Evolutionary conservation across 2,329 filamentous ascomycete genomes (phyloP), one percentile per base, ranked within the genome.

Genomic region (Conoideocrella luteorostrata): DNA sequence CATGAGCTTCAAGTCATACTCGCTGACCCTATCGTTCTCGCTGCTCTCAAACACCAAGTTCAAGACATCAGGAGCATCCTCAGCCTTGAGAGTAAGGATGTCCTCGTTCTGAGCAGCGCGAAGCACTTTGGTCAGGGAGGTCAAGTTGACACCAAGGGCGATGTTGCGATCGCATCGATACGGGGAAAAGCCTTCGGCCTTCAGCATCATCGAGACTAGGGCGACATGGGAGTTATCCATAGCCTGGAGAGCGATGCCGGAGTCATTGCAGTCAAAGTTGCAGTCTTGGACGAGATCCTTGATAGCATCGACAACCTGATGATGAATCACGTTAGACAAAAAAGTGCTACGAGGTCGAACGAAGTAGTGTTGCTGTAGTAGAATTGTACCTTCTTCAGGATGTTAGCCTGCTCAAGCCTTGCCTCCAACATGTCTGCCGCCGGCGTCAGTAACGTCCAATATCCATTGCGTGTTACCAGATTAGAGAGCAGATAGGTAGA

Each of bases 241-340:
- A 61, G 93, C 93, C 71, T 98, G 93, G 45, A 98, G 86, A 41
- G 91, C 90, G 61, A 98, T 93, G 50, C 93, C 93, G 44, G 88
- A 91, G 77, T 98, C 94, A 85, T 97, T 98, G 85, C 94, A 98
- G 78, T 98, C 93, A 73, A 98, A 98, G 74, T 98, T 98, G 83
- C 93, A 98, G 73, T 98, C 93, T 70, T 97, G 93, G 43, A 98
- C 93, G 41, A 98, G 82, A 61, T 98, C 93, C 72, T 96, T 97
- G 82, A 98, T 96, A 58, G 94, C 88, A 66, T 98, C 94, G 60
- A 98, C 90, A 51, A 97, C 88, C 89, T 95, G 55, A 39, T 17
- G 20, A 29, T 20, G 18, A 32, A 38, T 15, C n/a, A n/a, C n/a
- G 33, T 35, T 29, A 44, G 36, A 38, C 21, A 13, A 13, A 12